Percentiles rank a stretch among this genome's conserved stretches.
These are phyloP conservation scores for Periconia sp. DNA, from an alignment of 2,329 filamentous ascomycete genomes.

Conservation along the genomic window DNA sequence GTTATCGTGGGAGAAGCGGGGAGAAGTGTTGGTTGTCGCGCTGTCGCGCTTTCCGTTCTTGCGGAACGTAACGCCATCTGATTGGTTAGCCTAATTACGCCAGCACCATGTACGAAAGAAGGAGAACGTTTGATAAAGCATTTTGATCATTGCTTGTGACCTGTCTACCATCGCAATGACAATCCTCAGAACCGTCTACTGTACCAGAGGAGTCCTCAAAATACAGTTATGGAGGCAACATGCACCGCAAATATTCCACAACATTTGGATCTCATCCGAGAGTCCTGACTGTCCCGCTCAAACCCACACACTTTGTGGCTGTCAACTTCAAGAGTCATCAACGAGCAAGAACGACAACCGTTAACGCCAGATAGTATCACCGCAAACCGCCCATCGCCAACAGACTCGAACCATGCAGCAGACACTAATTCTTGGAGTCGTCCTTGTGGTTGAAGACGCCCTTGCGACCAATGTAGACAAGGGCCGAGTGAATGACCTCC, in stretches of 20 bases:
- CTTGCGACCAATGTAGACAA: constrained; percentile 14
- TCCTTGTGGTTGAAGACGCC: constrained; percentile 5
- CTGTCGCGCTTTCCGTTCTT: constrained; percentile 19
- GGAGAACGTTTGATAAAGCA: no score
- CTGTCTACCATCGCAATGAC: no score
- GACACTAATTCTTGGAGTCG: background rate
- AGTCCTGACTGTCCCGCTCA: no score
- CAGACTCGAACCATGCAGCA: background rate
- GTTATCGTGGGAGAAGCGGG: no score
- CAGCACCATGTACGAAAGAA: no score
- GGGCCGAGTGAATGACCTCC: constrained; percentile 18
- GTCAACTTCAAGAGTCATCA: background rate
- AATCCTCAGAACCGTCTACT: no score
- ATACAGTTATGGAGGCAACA: no score
- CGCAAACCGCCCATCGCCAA: background rate
- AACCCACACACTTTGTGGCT: background rate
- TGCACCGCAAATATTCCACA: no score
- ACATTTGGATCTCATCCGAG: no score
- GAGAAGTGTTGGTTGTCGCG: constrained; percentile 8
- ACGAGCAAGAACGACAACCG: background rate
- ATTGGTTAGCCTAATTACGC: constrained; percentile 15
- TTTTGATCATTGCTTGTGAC: no score
- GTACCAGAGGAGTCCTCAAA: no score
- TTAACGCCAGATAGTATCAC: background rate
- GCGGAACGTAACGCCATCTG: constrained; percentile 23